A percentile compares a stretch with the other conserved stretches of the same genome.
Conservation (phyloP, 495 filamentous ascomycete genomes). For the Daldinia loculata region DNA sequence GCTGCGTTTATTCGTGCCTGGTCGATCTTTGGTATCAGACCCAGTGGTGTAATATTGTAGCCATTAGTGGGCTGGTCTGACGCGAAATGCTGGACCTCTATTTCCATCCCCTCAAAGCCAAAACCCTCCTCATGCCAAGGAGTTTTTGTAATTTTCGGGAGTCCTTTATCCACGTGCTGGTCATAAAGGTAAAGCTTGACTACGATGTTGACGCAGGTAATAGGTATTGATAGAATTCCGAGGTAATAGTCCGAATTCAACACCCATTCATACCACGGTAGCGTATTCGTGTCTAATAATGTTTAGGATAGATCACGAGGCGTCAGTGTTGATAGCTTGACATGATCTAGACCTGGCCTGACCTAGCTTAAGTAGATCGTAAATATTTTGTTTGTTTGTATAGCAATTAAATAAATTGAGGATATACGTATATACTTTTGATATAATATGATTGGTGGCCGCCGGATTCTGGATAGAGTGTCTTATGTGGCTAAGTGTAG, state of each 20-base stretch:
- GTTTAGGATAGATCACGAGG: neutral
- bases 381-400: no score
- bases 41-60: neutral
- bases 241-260: neutral
- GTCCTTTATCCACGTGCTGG: neutral
- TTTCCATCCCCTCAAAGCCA: conserved; percentile 1
- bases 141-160: neutral
- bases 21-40: neutral
- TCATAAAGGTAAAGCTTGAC: neutral
- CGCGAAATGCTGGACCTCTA: neutral
- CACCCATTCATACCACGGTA: neutral
- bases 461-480: no score
- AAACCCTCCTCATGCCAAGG: neutral
- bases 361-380: no score
- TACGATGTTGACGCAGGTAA: neutral
- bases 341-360: no score
- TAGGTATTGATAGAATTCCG: neutral
- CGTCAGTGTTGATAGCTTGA: neutral
- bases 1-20: neutral
- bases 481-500: no score
- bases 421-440: no score
- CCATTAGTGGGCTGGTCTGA: neutral
- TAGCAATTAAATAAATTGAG: no score
- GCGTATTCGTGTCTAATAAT: neutral
- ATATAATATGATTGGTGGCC: no score